Conservation (phyloP, 352 stramenopile species). For the Globisporangium splendens region DNA sequence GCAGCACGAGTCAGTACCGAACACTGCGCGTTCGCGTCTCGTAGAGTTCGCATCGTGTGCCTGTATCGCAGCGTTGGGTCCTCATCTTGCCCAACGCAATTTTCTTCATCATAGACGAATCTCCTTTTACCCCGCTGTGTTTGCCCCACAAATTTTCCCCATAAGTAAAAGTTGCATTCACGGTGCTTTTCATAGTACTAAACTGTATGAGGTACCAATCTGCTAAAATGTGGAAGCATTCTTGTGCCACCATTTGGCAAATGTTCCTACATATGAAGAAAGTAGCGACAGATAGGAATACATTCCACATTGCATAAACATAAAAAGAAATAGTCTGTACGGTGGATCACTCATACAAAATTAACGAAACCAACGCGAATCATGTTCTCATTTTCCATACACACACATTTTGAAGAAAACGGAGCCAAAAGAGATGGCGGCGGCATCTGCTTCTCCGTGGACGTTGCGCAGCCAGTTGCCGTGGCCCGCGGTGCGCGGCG, state of each 20-base stretch:
- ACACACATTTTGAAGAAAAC: neutral
- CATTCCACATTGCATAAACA: neutral
- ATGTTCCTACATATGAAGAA: too few species aligned
- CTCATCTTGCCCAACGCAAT: too few species aligned
- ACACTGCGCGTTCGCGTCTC: conserved; percentile 8
- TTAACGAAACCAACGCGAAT: neutral
- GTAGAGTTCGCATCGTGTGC: neutral
- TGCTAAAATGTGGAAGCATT: too few species aligned
- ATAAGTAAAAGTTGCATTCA: too few species aligned
- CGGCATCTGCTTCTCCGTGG: neutral
- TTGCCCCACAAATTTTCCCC: too few species aligned
- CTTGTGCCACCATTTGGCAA: too few species aligned
- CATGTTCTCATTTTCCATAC: neutral
- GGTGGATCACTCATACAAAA: neutral
- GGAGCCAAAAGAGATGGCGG: neutral
- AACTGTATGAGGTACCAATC: too few species aligned
- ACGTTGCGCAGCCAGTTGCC: conserved; percentile 6
- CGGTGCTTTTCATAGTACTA: too few species aligned
- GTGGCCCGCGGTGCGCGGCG: conserved; percentile 15
- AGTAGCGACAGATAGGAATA: too few species aligned
- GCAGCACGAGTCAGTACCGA: conserved; percentile 8
- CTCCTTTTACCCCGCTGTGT: too few species aligned
- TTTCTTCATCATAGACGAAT: too few species aligned
- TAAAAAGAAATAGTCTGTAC: neutral
- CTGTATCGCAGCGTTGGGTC: too few species aligned